Percentiles rank a stretch among this genome's conserved stretches.
Conservation (phyloP, 2,329 filamentous ascomycete species). For the Podosphaera aphanis region DNA sequence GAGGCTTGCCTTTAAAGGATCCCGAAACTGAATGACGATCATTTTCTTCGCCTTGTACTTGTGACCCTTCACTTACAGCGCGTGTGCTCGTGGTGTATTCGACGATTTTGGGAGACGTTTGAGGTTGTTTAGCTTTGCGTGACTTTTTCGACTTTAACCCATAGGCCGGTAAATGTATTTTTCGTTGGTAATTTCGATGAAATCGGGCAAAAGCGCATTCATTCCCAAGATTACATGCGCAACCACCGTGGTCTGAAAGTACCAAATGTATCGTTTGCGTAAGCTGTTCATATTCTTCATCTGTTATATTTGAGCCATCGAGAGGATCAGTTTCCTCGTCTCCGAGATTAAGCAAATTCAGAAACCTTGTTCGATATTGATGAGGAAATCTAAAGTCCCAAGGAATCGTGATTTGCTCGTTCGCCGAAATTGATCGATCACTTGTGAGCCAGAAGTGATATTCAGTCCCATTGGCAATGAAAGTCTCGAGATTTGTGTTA, state of each 20-base stretch:
- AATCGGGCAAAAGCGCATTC: constrained; percentile 43
- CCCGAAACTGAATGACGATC: constrained; percentile 26
- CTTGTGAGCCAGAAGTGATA: constrained; percentile 89
- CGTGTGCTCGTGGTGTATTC: constrained; percentile 38
- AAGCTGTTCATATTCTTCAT: constrained; percentile 35
- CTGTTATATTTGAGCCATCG: constrained; percentile 18
- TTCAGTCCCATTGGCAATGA: constrained; percentile 48
- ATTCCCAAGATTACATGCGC: constrained; percentile 43
- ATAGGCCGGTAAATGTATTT: constrained; percentile 23
- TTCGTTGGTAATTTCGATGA: constrained; percentile 30
- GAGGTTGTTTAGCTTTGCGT: constrained; percentile 26
- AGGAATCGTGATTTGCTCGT: constrained; percentile 37
- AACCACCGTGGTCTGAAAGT: constrained; percentile 56
- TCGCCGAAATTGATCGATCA: constrained; percentile 45
- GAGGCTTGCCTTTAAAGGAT: constrained; percentile 37
- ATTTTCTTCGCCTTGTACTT: constrained; percentile 29
- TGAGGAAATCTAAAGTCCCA: constrained; percentile 46
- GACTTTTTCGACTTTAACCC: constrained; percentile 16
- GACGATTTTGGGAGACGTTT: constrained; percentile 37
- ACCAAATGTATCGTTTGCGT: constrained; percentile 44
- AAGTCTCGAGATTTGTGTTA: constrained; percentile 72
- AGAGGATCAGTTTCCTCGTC: constrained; percentile 27
- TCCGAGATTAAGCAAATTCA: constrained; percentile 34
- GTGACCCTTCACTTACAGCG: constrained; percentile 36
- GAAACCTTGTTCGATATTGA: constrained; percentile 27